Conservation (phyloP, 2,329 filamentous ascomycete species). For the Chalaropsis thielavioides region DNA sequence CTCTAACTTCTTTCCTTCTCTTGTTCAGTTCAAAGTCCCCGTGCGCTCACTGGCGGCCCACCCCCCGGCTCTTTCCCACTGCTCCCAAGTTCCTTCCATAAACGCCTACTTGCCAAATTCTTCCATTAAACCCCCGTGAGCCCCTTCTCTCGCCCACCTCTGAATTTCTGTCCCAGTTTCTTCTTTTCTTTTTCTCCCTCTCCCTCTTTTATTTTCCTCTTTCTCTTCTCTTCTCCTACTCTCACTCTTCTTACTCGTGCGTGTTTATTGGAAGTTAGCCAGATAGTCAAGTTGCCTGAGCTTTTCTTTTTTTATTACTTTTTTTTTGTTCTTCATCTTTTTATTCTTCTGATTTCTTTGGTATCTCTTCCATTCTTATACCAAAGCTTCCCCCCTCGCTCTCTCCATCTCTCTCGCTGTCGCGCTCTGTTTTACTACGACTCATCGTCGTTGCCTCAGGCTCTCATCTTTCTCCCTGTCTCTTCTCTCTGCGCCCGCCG, state of each 20-base stretch:
- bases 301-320: not conserved
- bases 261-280: conserved; percentile 2
- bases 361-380: not conserved
- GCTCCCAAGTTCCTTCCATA: not conserved
- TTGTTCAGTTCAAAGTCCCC: conserved; percentile 6
- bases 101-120: conserved; percentile 5
- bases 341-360: not conserved
- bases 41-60: conserved; percentile 9
- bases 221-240: conserved; percentile 10
- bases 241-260: not conserved
- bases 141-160: conserved; percentile 16
- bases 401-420: not conserved
- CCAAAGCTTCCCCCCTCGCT: not conserved
- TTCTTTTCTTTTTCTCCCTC: conserved; percentile 20
- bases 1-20: not conserved
- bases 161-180: conserved; percentile 21
- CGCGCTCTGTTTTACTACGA: not conserved
- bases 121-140: conserved; percentile 14
- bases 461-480: not conserved
- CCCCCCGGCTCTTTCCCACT: not conserved
- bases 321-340: not conserved
- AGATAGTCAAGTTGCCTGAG: not conserved
- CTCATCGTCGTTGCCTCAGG: not conserved
- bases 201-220: conserved; percentile 11
- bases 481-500: not conserved